phyloP scores from a whole-genome alignment of 495 filamentous ascomycete species.

The Hypoxylon subgilvum region DNA sequence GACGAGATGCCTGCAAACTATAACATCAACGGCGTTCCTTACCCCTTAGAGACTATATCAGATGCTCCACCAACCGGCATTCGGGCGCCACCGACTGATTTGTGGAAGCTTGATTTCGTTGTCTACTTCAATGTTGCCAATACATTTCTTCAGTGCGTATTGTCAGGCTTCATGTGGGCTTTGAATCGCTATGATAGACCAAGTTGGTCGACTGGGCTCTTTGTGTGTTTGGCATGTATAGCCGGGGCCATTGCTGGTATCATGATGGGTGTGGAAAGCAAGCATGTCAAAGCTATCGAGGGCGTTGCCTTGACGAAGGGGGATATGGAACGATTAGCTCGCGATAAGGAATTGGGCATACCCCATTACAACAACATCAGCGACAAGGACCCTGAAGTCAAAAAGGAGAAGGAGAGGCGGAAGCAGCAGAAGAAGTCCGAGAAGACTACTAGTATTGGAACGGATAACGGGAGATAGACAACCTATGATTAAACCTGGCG shows the following conservation, averaged over 20 bases:
- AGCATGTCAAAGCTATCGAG: slow-evolving; percentile 69
- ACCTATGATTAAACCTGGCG: slow-evolving; percentile 20
- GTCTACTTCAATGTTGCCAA: slow-evolving; percentile 77
- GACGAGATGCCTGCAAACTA: slow-evolving; percentile 45
- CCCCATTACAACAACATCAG: slow-evolving; percentile 62
- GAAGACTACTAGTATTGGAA: slow-evolving; percentile 16
- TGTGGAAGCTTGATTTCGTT: slow-evolving; percentile 82
- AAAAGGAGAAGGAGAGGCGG: slow-evolving; percentile 40
- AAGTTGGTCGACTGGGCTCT: slow-evolving; percentile 73
- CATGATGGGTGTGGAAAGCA: slow-evolving; percentile 70
- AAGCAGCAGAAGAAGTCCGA: slow-evolving; percentile 37
- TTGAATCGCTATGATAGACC: slow-evolving; percentile 73
- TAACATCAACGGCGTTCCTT: slow-evolving; percentile 54
- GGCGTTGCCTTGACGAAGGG: slow-evolving; percentile 59
- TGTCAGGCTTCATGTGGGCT: slow-evolving; percentile 83
- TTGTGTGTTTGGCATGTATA: slow-evolving; percentile 72
- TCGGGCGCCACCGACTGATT: slow-evolving; percentile 66
- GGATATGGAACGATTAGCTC: slow-evolving; percentile 52
- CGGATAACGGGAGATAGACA: slow-evolving; percentile 23
- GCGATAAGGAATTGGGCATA: slow-evolving; percentile 57
- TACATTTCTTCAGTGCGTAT: slow-evolving; percentile 72
- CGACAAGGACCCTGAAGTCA: slow-evolving; percentile 55
- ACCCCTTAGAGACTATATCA: slow-evolving; percentile 61
- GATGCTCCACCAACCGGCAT: slow-evolving; percentile 66
- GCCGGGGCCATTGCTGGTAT: slow-evolving; percentile 72